Base-by-base conservation (phyloP, 768 basidiomycete genomes). In the Russula ochroleuca region DNA sequence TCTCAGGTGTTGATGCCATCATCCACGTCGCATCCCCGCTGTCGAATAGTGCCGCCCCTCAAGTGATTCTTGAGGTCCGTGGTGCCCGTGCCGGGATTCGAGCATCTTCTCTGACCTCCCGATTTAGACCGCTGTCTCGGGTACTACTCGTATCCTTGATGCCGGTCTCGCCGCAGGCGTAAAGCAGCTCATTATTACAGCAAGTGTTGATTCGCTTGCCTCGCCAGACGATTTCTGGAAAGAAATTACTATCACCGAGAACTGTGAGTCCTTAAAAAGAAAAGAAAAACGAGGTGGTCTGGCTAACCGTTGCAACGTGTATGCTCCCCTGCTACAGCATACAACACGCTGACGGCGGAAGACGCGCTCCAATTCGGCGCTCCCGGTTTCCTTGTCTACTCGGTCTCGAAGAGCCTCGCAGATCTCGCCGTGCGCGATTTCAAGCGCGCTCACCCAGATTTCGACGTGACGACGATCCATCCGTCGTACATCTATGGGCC, bases 331-430 rank as follows among this genome's bases (percentile, higher is more conserved):
- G 3, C 41, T 47, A 23, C 25, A 78, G 78, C 75, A 40, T 77
- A 76, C 77, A 73, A 71, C 41, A 61, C 70, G 1, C 67, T 69
- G 8, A 74, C 74, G 7, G 65, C 64, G 28, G 74, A 77, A 51
- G 69, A 74, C 25, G 73, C 74, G 14, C 56, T 78, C 6, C 57
- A 47, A 6, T 68, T 66, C 3, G 64, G 64, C 45, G 57, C 57
- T 25, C 28, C 65, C 19, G 62, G 68, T 17, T 54, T 73, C 45
- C 69, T 75, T 38, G 70, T 70, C 17, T 82, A 80, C 64, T 51
- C 63, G 8, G 73, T 74, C 14, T 73, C 78, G 15, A 80, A 80
- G 67, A 72, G 69, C 1, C 62, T 73, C 13, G 68, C 73, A 5
- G 74, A 74, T 59, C 61, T 19, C 5, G 68, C 69, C 3, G 69